Evolutionary conservation across 164 flowering plant genomes (phyloP).

Genomic region (Tetrastigma voinierianum): DNA sequence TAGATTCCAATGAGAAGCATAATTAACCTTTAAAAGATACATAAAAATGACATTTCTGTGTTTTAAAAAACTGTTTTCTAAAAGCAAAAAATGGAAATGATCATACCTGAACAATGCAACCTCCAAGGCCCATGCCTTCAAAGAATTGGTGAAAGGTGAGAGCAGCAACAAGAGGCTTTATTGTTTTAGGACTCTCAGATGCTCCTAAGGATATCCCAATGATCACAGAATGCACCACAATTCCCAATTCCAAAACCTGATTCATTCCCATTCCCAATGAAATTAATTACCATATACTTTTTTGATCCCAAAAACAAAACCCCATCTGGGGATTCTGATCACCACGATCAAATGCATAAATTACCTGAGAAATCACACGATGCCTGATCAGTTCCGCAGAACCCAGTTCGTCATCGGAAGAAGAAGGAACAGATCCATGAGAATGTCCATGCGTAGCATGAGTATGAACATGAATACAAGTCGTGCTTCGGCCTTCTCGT

Average conservation of each 20-base stretch:
- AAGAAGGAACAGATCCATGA: conserved; percentile 30
- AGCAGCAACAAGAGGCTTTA: conserved; percentile 25
- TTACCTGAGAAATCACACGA: conserved; percentile 30
- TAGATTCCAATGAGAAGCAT: too few relatives aligned
- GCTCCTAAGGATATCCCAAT: conserved; percentile 32
- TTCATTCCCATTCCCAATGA: too few relatives aligned
- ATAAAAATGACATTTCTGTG: too few relatives aligned
- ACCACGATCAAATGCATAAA: background rate
- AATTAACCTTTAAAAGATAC: too few relatives aligned
- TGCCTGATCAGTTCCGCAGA: conserved; percentile 23
- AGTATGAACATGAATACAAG: conserved; percentile 27
- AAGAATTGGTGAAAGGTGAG: conserved; percentile 31
- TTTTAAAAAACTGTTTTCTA: too few relatives aligned
- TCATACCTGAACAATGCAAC: conserved; percentile 25
- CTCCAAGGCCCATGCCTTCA: conserved; percentile 30
- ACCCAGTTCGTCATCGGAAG: background rate
- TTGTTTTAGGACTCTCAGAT: conserved; percentile 19
- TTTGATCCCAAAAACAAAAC: too few relatives aligned
- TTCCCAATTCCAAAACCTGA: conserved; percentile 33
- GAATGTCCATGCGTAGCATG: conserved; percentile 36
- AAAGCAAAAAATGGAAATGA: too few relatives aligned
- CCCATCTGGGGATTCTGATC: background rate
- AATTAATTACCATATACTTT: too few relatives aligned
- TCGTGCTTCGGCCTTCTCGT: conserved; percentile 15
- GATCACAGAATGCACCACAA: conserved; percentile 31